Conservation (phyloP, 1,284 basidiomycete genomes). For the Acaromyces ingoldii region DNA sequence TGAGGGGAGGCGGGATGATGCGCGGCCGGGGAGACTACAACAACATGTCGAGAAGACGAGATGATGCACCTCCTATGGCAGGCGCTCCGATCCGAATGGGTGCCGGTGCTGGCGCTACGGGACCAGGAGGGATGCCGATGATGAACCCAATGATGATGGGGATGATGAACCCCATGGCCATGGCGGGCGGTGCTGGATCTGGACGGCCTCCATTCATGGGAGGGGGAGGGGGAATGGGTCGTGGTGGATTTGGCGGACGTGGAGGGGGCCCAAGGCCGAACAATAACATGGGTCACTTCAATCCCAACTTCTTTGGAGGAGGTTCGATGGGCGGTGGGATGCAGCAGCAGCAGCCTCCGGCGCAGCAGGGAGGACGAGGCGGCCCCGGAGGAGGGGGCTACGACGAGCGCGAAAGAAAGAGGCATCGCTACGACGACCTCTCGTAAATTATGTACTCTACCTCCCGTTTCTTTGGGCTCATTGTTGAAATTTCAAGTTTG, state of each 20-base stretch:
- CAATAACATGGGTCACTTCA: slow-evolving; percentile 5
- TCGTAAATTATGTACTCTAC: slow-evolving; percentile 6
- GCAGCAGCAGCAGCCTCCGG: neutral
- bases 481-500: neutral
- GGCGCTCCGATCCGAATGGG: slow-evolving; percentile 42
- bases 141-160: slow-evolving; percentile 40
- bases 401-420: slow-evolving; percentile 30
- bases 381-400: slow-evolving; percentile 2
- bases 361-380: slow-evolving; percentile 6
- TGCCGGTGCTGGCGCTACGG: slow-evolving; percentile 11
- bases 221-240: slow-evolving; percentile 26
- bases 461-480: neutral
- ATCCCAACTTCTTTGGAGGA: slow-evolving; percentile 9
- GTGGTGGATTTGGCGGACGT: slow-evolving; percentile 19
- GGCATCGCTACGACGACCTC: slow-evolving; percentile 33
- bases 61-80: slow-evolving; percentile 24
- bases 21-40: slow-evolving; percentile 19
- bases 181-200: slow-evolving; percentile 31
- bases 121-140: slow-evolving; percentile 8
- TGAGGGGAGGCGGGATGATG: slow-evolving; percentile 34
- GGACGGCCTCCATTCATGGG: slow-evolving; percentile 22
- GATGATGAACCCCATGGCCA: slow-evolving; percentile 15
- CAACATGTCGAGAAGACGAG: slow-evolving; percentile 11
- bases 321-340: slow-evolving; percentile 8
- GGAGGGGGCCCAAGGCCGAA: slow-evolving; percentile 24